These are phyloP conservation scores for Litchi chinensis DNA, from an alignment of 345 rosid genomes.

Conservation along the genomic window DNA sequence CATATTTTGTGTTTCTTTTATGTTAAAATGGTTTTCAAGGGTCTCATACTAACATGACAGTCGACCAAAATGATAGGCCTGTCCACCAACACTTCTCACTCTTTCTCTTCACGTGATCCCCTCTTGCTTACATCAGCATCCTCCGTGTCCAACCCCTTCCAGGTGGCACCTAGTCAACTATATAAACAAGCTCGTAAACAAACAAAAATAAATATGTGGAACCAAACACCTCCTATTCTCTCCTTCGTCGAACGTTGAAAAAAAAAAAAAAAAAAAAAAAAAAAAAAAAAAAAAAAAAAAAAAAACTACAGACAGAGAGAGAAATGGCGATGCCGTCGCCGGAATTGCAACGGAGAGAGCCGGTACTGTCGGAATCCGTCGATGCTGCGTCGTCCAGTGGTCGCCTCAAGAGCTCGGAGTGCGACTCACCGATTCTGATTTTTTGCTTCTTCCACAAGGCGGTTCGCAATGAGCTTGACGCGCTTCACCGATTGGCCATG, in stretches of 20 bases:
- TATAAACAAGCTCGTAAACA: constrained; percentile 18
- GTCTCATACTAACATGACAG: background rate
- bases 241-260: background rate
- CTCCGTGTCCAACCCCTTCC: constrained; percentile 46
- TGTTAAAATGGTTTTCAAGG: background rate
- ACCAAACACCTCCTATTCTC: background rate
- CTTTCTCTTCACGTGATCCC: constrained; percentile 28
- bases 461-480: constrained; percentile 76
- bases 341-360: constrained; percentile 54
- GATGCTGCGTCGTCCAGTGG: constrained; percentile 34
- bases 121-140: constrained; percentile 32
- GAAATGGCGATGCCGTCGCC: constrained; percentile 82
- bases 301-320: background rate
- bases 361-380: constrained; percentile 36
- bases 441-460: constrained; percentile 85
- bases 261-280: background rate
- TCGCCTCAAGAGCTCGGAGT: constrained; percentile 34
- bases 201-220: background rate
- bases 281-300: background rate
- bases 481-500: constrained; percentile 74
- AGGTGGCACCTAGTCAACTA: constrained; percentile 48
- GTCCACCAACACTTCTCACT: background rate
- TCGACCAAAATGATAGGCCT: background rate
- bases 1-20: background rate
- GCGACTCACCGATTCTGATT: constrained; percentile 74